Base-by-base conservation (phyloP, 2,329 filamentous ascomycete species). In the Aspergillus niger region DNA sequence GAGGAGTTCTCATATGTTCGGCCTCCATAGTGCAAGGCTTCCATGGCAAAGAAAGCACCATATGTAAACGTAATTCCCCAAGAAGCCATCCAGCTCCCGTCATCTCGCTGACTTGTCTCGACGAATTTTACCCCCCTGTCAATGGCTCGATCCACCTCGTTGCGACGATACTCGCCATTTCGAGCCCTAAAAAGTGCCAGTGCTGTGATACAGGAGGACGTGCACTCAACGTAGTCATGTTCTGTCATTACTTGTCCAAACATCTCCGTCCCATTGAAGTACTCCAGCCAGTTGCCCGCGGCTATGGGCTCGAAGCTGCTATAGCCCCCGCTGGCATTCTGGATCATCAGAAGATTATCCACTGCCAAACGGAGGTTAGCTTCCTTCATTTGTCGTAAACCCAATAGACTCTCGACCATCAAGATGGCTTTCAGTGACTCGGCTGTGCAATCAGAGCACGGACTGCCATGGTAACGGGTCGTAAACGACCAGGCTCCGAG, bases 221-320 rank as follows among this genome's bases (percentile, higher is more conserved):
- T 64, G 11, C 59, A 64, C 17, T 64, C 62, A 0, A 43, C 41
- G 26, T 60, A 64, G 7, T 57, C 50, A 15, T 64, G 58, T 39
- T 62, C 62, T 4, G 58, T 43, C 62, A 64, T 62, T 4, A 60
- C 53, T 3, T 51, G 60, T 1, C 54, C 62, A 20, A 62, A 64
- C 1, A 64, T 32, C n/a, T 64, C 59, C 1, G 62, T 53, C 2
- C 52, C 57, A 17, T 64, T 64, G 26, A 64, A 22, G 3, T 50
- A 28, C 20, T 64, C 62, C 5, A 64, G 22, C 7, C 51, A 58
- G 2, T 28, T 8, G 1, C 56, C 50, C 1, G 55, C 56, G 3
- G 50, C 48, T 5, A 52, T 60, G 2, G 30, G 57, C 5, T 64
- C 62, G 15, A 57, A 64, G 24, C 51, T 57, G 15, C 36, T 44